A percentile compares a stretch with the other conserved stretches of the same genome.
Evolutionary conservation across 2,329 filamentous ascomycete genomes (phyloP).

Genomic region (Thyridium curvatum): DNA sequence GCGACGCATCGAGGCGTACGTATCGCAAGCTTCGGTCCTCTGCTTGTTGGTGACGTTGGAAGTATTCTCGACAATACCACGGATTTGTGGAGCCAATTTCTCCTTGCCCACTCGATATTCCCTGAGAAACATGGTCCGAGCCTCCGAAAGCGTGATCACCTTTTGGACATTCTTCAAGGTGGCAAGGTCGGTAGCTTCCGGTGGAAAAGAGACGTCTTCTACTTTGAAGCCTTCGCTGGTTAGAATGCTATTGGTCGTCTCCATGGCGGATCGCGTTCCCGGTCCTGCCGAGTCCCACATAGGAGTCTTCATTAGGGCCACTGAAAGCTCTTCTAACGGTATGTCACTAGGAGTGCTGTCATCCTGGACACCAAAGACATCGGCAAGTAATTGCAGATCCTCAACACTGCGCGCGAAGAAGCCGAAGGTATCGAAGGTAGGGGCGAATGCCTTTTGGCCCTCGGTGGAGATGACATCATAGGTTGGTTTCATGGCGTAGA

Average conservation of each 20-base stretch:
- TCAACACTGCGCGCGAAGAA: constrained; percentile 50
- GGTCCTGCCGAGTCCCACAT: constrained; percentile 42
- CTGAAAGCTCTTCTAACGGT: constrained; percentile 17
- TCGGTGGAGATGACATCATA: constrained; percentile 58
- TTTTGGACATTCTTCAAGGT: constrained; percentile 46
- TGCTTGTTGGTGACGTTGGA: constrained; percentile 33
- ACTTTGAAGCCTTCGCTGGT: constrained; percentile 43
- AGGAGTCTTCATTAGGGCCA: constrained; percentile 48
- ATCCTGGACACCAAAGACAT: constrained; percentile 47
- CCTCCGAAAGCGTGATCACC: constrained; percentile 33
- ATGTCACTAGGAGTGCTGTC: constrained; percentile 25
- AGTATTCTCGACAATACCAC: constrained; percentile 44
- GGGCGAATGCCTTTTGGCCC: constrained; percentile 52
- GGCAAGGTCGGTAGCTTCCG: constrained; percentile 38
- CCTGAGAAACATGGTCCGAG: constrained; percentile 42
- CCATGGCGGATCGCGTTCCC: constrained; percentile 35
- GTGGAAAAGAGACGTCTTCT: constrained; percentile 47
- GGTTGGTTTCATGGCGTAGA: constrained; percentile 61
- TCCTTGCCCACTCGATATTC: constrained; percentile 44
- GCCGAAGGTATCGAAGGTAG: constrained; percentile 57
- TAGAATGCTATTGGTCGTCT: constrained; percentile 31
- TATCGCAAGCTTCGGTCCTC: constrained; percentile 48
- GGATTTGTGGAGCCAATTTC: constrained; percentile 36
- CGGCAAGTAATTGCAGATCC: constrained; percentile 51
- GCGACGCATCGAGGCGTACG: constrained; percentile 44